A percentile compares a stretch with the other conserved stretches of the same genome.
Evolutionary conservation across 2,329 filamentous ascomycete genomes (phyloP).

Genomic region (Microdochium trichocladiopsis): DNA sequence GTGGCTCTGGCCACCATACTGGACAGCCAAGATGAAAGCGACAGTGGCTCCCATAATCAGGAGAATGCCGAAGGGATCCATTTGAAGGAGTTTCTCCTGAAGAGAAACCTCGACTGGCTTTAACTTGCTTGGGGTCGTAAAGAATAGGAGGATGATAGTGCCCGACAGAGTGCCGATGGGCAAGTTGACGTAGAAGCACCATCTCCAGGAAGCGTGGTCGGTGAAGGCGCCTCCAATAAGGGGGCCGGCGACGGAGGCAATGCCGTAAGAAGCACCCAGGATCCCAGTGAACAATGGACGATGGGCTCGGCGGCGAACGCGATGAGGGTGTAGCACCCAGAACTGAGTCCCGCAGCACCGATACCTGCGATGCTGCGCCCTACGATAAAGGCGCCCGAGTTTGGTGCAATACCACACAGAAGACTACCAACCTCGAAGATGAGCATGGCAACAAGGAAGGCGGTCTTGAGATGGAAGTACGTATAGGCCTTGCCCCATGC

Average conservation of each 20-base stretch:
- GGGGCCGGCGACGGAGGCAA: constrained; percentile 26
- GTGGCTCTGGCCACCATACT: constrained; percentile 37
- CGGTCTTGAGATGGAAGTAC: constrained; percentile 2
- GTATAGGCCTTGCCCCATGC: neutral
- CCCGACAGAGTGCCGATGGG: constrained; percentile 19
- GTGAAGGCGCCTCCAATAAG: constrained; percentile 21
- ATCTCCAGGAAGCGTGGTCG: constrained; percentile 13
- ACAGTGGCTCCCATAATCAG: constrained; percentile 25
- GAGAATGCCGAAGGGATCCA: constrained; percentile 24
- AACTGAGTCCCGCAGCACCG: constrained; percentile 32
- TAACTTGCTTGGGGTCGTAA: constrained; percentile 7
- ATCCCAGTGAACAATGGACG: constrained; percentile 10
- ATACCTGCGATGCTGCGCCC: constrained; percentile 19
- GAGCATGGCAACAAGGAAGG: constrained; percentile 24
- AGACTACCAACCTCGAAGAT: constrained; percentile 32
- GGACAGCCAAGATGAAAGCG: constrained; percentile 37
- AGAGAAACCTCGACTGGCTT: neutral
- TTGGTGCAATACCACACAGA: constrained; percentile 23
- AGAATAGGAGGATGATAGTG: constrained; percentile 13
- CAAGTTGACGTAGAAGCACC: constrained; percentile 20
- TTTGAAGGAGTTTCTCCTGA: constrained; percentile 8
- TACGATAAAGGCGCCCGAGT: constrained; percentile 17
- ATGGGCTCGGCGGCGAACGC: too few species aligned
- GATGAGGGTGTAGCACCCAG: constrained; percentile 16
- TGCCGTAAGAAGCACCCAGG: constrained; percentile 27